Conservation (phyloP, 75 land plant species). For the Pinus albicaulis region DNA sequence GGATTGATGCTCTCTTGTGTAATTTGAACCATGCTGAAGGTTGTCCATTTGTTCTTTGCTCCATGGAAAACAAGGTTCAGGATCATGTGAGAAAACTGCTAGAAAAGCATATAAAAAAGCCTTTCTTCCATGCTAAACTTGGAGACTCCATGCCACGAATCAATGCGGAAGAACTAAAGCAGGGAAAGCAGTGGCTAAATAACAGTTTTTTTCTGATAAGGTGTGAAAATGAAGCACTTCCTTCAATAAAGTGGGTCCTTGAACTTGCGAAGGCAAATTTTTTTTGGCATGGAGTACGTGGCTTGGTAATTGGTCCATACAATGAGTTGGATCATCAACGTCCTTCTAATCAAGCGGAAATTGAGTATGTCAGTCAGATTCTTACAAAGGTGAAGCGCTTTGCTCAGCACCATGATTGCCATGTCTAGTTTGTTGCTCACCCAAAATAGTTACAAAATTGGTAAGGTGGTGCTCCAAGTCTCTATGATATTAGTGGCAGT, state of each 20-base stretch:
- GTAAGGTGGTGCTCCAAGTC: conserved; percentile 48
- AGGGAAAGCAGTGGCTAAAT: conserved; percentile 77
- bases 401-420: conserved; percentile 94
- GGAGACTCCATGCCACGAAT: conserved; percentile 54
- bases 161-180: conserved; percentile 58
- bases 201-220: conserved; percentile 11
- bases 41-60: conserved; percentile 94
- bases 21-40: conserved; percentile 51
- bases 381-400: conserved; percentile 89
- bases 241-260: conserved; percentile 86
- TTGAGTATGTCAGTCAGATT: conserved; percentile 96
- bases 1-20: conserved; percentile 99
- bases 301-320: conserved; percentile 96
- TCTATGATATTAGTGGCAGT: conserved; percentile 87
- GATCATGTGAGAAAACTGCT: conserved; percentile 96
- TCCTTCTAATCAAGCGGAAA: conserved; percentile 68
- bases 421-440: conserved; percentile 99
- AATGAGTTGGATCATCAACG: conserved; percentile 99
- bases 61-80: conserved; percentile 96
- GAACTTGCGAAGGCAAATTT: conserved; percentile 86
- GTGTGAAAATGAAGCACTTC: conserved; percentile 91
- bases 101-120: conserved; percentile 77
- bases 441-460: conserved; percentile 89
- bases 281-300: conserved; percentile 88
- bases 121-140: conserved; percentile 59